Conservation (phyloP, 1,284 basidiomycete species). For the Puccinia polysora region DNA sequence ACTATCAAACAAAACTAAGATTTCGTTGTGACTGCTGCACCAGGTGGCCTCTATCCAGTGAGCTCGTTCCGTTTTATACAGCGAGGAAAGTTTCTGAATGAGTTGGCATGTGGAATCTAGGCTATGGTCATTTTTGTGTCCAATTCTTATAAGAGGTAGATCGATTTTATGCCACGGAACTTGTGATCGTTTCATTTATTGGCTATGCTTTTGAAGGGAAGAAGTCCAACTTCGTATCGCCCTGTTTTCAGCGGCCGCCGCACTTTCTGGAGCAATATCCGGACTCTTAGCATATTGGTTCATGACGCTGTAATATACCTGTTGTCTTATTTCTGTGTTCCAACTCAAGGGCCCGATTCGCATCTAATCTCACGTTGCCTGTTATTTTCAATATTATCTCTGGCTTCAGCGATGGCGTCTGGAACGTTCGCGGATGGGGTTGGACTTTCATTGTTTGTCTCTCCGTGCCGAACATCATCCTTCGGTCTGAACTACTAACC, state of each 20-base stretch:
- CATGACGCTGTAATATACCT: constrained; percentile 12
- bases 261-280: constrained; percentile 36
- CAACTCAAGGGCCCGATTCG: background rate
- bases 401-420: constrained; percentile 21
- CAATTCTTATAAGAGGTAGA: constrained; percentile 40
- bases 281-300: constrained; percentile 38
- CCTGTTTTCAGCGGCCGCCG: constrained; percentile 32
- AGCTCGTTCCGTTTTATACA: background rate
- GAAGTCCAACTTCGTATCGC: constrained; percentile 37
- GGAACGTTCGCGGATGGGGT: constrained; percentile 30
- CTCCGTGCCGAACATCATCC: background rate
- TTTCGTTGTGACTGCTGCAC: background rate
- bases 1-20: background rate
- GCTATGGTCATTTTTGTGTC: constrained; percentile 35
- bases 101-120: background rate
- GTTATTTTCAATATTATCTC: too few species aligned
- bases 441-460: constrained; percentile 41
- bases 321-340: background rate
- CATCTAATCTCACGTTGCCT: background rate
- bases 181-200: background rate
- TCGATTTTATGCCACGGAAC: background rate
- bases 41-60: constrained; percentile 38
- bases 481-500: background rate
- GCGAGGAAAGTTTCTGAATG: background rate
- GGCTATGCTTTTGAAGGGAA: background rate